Percentiles rank a stretch among this genome's conserved stretches.
phyloP scores from a whole-genome alignment of 148 eudicot species.

The Fagopyrum esculentum region DNA sequence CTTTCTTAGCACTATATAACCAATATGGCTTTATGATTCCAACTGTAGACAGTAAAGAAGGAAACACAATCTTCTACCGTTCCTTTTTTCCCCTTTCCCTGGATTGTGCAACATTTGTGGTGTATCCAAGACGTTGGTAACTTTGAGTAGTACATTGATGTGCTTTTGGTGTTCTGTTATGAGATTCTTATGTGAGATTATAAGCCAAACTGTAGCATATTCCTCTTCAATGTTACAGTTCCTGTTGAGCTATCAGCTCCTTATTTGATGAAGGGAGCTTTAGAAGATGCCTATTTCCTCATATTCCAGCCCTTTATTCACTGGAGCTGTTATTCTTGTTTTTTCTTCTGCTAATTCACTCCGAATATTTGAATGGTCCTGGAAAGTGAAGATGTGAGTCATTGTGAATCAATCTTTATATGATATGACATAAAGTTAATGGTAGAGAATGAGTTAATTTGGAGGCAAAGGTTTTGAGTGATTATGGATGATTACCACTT shows the following conservation, averaged over 20 bases:
- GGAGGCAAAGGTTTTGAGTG: not conserved
- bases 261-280: not conserved
- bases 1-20: not conserved
- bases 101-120: not conserved
- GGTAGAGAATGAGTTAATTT: conserved; percentile 3
- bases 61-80: not conserved
- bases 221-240: not conserved
- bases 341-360: not conserved
- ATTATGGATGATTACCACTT: not conserved
- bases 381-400: not conserved
- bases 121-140: not conserved
- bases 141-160: not conserved
- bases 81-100: not conserved
- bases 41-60: not conserved
- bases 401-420: not conserved
- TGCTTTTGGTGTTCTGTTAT: not conserved
- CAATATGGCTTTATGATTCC: not conserved
- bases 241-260: not conserved
- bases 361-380: not conserved
- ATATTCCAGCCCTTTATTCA: not conserved
- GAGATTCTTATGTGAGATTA: not conserved
- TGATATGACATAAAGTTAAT: not conserved
- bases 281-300: not conserved
- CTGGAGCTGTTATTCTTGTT: not conserved
- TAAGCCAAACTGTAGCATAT: conserved; percentile 6